A percentile compares a stretch with the other conserved stretches of the same genome.
These are phyloP conservation scores for Viola pubescens DNA, from an alignment of 441 rosid species.

Conservation along the genomic window DNA sequence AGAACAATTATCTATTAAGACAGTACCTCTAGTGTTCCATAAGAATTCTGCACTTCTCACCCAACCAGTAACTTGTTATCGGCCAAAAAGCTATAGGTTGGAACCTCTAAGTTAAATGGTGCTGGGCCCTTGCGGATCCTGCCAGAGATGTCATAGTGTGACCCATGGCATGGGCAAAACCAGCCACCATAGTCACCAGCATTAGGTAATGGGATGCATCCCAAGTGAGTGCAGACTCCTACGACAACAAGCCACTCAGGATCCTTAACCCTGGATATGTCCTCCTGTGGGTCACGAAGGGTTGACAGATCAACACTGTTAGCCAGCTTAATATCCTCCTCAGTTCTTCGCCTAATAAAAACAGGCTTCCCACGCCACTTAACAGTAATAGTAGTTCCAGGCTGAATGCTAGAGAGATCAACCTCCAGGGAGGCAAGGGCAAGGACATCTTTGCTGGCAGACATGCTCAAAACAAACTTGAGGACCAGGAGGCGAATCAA, in stretches of 20 bases:
- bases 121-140: conserved; percentile 97
- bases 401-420: conserved; percentile 77
- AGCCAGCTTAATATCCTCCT: conserved; percentile 76
- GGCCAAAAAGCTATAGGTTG: conserved; percentile 84
- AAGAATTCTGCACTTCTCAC: conserved; percentile 24
- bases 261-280: conserved; percentile 71
- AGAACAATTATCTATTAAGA: conserved; percentile 16
- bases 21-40: conserved; percentile 13
- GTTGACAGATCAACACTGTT: conserved; percentile 80
- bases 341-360: conserved; percentile 81
- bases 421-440: conserved; percentile 95
- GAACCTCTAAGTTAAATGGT: conserved; percentile 90
- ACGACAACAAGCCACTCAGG: conserved; percentile 92
- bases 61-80: conserved; percentile 79
- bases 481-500: conserved; percentile 75
- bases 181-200: conserved; percentile 98
- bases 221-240: conserved; percentile 94
- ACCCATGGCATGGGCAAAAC: conserved; percentile 98
- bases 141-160: conserved; percentile 93
- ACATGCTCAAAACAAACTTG: conserved; percentile 88
- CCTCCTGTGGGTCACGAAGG: conserved; percentile 87
- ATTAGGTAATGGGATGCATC: conserved; percentile 93
- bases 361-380: conserved; percentile 99
- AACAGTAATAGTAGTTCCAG: conserved; percentile 88
- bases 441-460: conserved; percentile 94